Evolutionary conservation across 768 basidiomycete genomes (phyloP).

Genomic region (Multifurca ochricompacta): DNA sequence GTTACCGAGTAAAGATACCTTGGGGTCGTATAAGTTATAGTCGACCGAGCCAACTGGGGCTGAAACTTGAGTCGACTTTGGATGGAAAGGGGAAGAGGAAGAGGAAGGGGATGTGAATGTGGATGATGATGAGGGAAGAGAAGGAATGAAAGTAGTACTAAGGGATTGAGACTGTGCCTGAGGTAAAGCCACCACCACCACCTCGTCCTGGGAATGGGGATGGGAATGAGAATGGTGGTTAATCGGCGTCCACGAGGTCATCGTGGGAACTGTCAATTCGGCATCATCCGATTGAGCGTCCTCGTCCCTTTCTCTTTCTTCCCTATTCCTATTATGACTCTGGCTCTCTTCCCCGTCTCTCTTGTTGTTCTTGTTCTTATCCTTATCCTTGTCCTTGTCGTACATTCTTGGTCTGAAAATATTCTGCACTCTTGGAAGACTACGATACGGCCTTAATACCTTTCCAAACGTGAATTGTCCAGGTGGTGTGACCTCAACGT

Average conservation of each 20-base stretch:
- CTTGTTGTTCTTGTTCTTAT: too few relatives aligned
- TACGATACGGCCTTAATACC: slow-evolving; percentile 26
- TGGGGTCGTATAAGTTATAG: slow-evolving; percentile 17
- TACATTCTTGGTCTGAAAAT: slow-evolving; percentile 20
- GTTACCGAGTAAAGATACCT: slow-evolving; percentile 7
- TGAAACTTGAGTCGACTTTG: slow-evolving; percentile 7
- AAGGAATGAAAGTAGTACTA: background rate
- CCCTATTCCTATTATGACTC: too few relatives aligned
- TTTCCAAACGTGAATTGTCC: slow-evolving; percentile 23
- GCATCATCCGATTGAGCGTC: background rate
- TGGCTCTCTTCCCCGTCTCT: background rate
- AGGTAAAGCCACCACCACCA: too few relatives aligned
- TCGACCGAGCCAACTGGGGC: background rate
- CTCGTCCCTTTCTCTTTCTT: background rate
- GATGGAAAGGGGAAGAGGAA: background rate
- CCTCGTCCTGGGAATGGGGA: too few relatives aligned
- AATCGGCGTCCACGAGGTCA: slow-evolving; percentile 1
- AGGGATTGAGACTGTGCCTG: too few relatives aligned
- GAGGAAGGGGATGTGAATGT: too few relatives aligned
- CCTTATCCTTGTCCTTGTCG: too few relatives aligned
- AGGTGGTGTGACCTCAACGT: slow-evolving; percentile 1
- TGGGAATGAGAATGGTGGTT: background rate
- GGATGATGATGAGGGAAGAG: background rate
- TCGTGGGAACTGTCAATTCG: slow-evolving; percentile 8
- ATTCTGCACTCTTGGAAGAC: slow-evolving; percentile 26